A percentile compares a stretch with the other conserved stretches of the same genome.
These are phyloP conservation scores for Scedosporium aurantiacum DNA, from an alignment of 2,329 filamentous ascomycete species.

Conservation along the genomic window DNA sequence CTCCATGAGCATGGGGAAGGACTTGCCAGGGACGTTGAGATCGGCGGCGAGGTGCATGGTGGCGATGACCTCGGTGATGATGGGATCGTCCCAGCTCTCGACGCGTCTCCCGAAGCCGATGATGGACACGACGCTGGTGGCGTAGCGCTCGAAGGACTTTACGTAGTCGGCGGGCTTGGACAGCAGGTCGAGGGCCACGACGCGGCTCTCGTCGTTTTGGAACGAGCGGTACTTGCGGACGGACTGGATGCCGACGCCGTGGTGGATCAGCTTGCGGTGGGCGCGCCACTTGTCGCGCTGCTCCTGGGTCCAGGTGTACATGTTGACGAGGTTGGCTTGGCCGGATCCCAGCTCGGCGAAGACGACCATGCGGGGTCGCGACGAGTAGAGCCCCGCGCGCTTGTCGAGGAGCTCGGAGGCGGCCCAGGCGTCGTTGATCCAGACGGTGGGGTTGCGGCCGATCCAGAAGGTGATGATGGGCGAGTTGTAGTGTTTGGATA, in stretches of 20 bases:
- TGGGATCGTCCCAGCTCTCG: slow-evolving; percentile 38
- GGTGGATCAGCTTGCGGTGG: slow-evolving; percentile 12
- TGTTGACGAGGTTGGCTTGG: slow-evolving; percentile 31
- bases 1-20: slow-evolving; percentile 45
- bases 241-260: slow-evolving; percentile 12
- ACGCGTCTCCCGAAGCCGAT: slow-evolving; percentile 46
- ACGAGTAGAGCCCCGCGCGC: slow-evolving; percentile 38
- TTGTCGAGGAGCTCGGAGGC: slow-evolving; percentile 45
- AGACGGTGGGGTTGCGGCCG: slow-evolving; percentile 29
- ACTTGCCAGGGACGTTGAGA: slow-evolving; percentile 40
- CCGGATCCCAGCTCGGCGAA: slow-evolving; percentile 33
- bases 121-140: slow-evolving; percentile 42
- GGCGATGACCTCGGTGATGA: slow-evolving; percentile 48
- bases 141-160: slow-evolving; percentile 27
- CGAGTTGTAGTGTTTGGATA: slow-evolving; percentile 36
- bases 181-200: slow-evolving; percentile 17
- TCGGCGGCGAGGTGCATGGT: slow-evolving; percentile 47
- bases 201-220: slow-evolving; percentile 12
- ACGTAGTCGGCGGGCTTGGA: slow-evolving; percentile 16
- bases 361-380: slow-evolving; percentile 36
- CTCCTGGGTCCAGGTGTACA: slow-evolving; percentile 25
- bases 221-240: slow-evolving; percentile 13
- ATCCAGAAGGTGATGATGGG: slow-evolving; percentile 47
- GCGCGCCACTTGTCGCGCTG: slow-evolving; percentile 10
- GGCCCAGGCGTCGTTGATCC: slow-evolving; percentile 36